Evolutionary conservation across 768 basidiomycete genomes (phyloP).

Genomic region (Cyathus striatus): DNA sequence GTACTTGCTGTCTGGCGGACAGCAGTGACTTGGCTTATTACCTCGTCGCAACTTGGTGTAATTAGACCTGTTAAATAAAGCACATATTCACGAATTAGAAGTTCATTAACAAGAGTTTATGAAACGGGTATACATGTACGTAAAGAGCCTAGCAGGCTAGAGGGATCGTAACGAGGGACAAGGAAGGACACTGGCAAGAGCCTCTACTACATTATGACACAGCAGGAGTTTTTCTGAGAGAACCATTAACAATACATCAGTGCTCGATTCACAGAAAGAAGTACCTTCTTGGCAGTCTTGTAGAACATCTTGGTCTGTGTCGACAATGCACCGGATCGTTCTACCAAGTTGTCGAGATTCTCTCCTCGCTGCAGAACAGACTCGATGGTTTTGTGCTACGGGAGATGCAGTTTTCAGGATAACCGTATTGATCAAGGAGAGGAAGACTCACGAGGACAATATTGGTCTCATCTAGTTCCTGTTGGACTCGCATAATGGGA

Average conservation of each 20-base stretch:
- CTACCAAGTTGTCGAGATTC: constrained; percentile 93
- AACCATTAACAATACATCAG: background rate
- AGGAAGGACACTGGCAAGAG: too few relatives aligned
- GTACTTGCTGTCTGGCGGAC: too few relatives aligned
- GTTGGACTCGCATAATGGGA: constrained; percentile 96
- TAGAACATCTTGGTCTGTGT: constrained; percentile 97
- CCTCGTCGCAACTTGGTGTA: too few relatives aligned
- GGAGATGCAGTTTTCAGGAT: constrained; percentile 2
- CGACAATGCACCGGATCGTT: constrained; percentile 85
- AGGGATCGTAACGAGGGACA: too few relatives aligned
- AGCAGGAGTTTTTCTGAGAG: background rate
- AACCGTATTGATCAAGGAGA: background rate
- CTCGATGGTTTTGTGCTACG: constrained; percentile 98
- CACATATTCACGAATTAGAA: too few relatives aligned
- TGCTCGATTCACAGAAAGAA: constrained; percentile 9
- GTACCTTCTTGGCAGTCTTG: constrained; percentile 98
- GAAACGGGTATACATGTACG: too few relatives aligned
- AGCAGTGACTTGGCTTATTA: too few relatives aligned
- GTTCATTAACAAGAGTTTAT: too few relatives aligned
- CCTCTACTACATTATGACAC: background rate
- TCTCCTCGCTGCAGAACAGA: constrained; percentile 94
- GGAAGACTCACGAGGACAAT: constrained; percentile 75
- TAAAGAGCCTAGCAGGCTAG: too few relatives aligned
- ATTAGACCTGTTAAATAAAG: too few relatives aligned
- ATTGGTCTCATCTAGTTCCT: constrained; percentile 98